Evolutionary conservation across 2,329 filamentous ascomycete species (phyloP).

Genomic region (Penicillium sp.): DNA sequence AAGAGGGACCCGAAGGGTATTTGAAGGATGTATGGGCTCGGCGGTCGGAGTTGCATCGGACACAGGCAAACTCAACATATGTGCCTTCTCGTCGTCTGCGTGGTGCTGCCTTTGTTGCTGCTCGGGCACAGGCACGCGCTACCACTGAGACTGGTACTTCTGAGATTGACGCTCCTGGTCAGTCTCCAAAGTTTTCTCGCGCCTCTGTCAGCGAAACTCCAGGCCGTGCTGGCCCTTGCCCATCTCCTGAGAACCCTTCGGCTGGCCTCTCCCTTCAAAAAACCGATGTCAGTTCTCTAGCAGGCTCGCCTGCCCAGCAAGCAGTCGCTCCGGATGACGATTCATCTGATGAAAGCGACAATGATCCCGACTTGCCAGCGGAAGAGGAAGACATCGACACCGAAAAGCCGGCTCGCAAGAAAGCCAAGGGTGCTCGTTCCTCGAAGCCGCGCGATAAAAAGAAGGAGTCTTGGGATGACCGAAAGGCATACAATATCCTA

Average conservation of each 20-base stretch:
- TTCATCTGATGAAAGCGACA: constrained; percentile 6
- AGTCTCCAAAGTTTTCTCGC: not conserved
- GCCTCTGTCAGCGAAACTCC: not conserved
- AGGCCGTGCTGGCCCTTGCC: not conserved
- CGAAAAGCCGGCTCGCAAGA: constrained; percentile 10
- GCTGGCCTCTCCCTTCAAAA: not conserved
- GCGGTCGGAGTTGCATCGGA: constrained; percentile 42
- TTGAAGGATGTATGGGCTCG: constrained; percentile 37
- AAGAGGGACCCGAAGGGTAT: constrained; percentile 40
- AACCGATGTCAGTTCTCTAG: not conserved
- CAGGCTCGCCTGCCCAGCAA: not conserved
- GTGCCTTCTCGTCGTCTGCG: constrained; percentile 31
- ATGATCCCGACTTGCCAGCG: not conserved
- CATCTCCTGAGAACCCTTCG: not conserved
- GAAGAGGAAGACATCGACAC: not conserved
- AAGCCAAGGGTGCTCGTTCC: constrained; percentile 16
- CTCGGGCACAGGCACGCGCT: constrained; percentile 7
- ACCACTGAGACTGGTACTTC: not conserved
- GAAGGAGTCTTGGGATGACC: constrained; percentile 21
- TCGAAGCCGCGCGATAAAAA: not conserved
- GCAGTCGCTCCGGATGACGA: constrained; percentile 5
- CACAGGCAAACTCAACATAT: constrained; percentile 47
- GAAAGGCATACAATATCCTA: constrained; percentile 35
- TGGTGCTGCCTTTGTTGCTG: constrained; percentile 13
- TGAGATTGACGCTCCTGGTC: not conserved